A percentile compares a stretch with the other conserved stretches of the same genome.
Evolutionary conservation across 1,284 basidiomycete species (phyloP).

Genomic region (Volvariella volvacea): DNA sequence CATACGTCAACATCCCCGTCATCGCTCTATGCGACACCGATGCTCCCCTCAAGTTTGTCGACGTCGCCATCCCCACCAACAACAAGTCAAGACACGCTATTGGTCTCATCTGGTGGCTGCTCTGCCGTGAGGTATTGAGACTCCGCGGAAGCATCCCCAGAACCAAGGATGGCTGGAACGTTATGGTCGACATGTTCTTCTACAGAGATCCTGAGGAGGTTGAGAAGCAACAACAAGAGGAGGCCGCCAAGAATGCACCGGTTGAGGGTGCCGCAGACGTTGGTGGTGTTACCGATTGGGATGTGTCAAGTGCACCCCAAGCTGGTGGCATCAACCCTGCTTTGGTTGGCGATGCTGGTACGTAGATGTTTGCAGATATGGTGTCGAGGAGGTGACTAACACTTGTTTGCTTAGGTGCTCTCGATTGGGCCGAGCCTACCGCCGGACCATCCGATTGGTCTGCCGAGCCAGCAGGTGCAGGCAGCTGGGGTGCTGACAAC

Average conservation of each 20-base stretch:
- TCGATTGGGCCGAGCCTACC: constrained; percentile 80
- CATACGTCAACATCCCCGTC: constrained; percentile 99
- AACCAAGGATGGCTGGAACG: constrained; percentile 87
- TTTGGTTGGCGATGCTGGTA: constrained; percentile 69
- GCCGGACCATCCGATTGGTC: constrained; percentile 73
- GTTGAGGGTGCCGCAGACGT: constrained; percentile 50
- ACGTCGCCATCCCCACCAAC: constrained; percentile 98
- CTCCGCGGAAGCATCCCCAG: constrained; percentile 90
- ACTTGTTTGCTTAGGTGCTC: constrained; percentile 44
- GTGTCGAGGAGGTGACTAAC: constrained; percentile 8
- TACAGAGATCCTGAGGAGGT: constrained; percentile 99
- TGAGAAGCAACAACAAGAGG: constrained; percentile 93
- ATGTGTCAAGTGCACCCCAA: constrained; percentile 61
- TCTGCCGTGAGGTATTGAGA: constrained; percentile 96
- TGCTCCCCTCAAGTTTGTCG: constrained; percentile 94
- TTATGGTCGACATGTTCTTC: constrained; percentile 99
- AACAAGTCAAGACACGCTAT: constrained; percentile 98
- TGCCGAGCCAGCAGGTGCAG: constrained; percentile 61
- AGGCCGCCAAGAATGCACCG: constrained; percentile 72
- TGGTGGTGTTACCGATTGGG: constrained; percentile 65
- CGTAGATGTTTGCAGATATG: constrained; percentile 13
- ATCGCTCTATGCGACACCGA: constrained; percentile 99
- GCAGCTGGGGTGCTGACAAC: constrained; percentile 54
- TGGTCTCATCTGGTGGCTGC: constrained; percentile 98
- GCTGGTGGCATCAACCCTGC: constrained; percentile 73